Evolutionary conservation across 2,329 filamentous ascomycete genomes (phyloP).

Genomic region (Cladophialophora psammophila): DNA sequence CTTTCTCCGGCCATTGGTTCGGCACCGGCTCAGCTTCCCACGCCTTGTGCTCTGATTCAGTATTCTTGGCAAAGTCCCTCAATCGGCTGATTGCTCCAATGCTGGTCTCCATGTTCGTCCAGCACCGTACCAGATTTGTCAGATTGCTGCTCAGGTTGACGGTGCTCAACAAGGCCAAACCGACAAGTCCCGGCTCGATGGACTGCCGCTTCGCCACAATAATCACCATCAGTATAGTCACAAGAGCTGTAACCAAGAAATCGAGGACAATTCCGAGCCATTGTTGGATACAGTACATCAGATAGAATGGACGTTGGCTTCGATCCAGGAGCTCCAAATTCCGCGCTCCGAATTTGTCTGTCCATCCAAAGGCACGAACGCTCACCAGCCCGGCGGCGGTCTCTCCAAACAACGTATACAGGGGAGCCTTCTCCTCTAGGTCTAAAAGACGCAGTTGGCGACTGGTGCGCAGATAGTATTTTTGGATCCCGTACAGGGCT

Average conservation of each 20-base stretch:
- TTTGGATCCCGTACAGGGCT: constrained; percentile 61
- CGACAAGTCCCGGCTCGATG: constrained; percentile 58
- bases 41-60: constrained; percentile 53
- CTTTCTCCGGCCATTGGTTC: constrained; percentile 40
- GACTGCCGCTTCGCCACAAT: constrained; percentile 55
- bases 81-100: constrained; percentile 65
- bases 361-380: constrained; percentile 65
- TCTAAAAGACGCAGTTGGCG: constrained; percentile 67
- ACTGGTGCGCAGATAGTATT: constrained; percentile 67
- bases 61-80: constrained; percentile 59
- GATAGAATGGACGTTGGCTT: constrained; percentile 65
- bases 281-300: constrained; percentile 64
- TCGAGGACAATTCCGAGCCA: constrained; percentile 64
- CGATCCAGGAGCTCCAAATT: constrained; percentile 60
- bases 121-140: constrained; percentile 59
- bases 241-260: constrained; percentile 58
- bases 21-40: constrained; percentile 45
- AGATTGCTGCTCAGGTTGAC: constrained; percentile 62
- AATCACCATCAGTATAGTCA: constrained; percentile 58
- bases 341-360: constrained; percentile 51
- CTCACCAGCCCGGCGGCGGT: constrained; percentile 64
- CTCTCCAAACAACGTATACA: constrained; percentile 66
- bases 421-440: constrained; percentile 66
- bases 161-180: constrained; percentile 62
- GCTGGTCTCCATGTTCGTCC: constrained; percentile 65